Base-by-base conservation (phyloP, 2,329 filamentous ascomycete species). In the Xylaria sp. region DNA sequence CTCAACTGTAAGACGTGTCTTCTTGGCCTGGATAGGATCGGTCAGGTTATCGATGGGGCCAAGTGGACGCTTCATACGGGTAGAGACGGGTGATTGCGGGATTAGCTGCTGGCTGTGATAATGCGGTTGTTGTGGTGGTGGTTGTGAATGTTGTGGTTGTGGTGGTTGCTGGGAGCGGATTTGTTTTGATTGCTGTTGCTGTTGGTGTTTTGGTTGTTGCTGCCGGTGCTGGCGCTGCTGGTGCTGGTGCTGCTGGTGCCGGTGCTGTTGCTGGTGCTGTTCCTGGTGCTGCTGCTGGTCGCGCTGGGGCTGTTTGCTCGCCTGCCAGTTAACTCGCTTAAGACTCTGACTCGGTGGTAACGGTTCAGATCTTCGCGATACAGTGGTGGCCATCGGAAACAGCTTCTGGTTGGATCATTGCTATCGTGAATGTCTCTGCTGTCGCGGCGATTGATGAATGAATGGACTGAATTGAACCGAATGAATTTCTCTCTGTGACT, bases 1-100 rank as follows among this genome's bases (percentile, higher is more conserved):
- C 66, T 84, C 81, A 64, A 83, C 79, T 23, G 79, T 74, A 65
- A 84, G 79, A 61, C 78, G 75, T 56, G 78, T 71, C 70, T 76
- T 80, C 73, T 85, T 85, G 57, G 74, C 69, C 58, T 76, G 75
- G 51, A 76, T 67, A 53, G 73, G 70, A 63, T 80, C 78, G 67
- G 76, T 73, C 58, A 82, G 78, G 68, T 73, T 73, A 53, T 79
- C 76, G 58, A 74, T 68, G 55, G 72, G 62, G 54, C 82, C 79
- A 66, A 80, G 75, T 53, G 72, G 73, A 63, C 81, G 77, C 73
- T 83, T 83, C 69, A 74, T 77, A 66, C 76, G 76, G 66, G 73
- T 74, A 58, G 70, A 61, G 60, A 68, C 67, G 63, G 73, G 69
- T 58, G 70, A 71, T 60, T 71, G 65, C 62, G 69, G 64, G 67